These are phyloP conservation scores for Didymella lethalis DNA, from an alignment of 2,329 filamentous ascomycete genomes.

Conservation along the genomic window DNA sequence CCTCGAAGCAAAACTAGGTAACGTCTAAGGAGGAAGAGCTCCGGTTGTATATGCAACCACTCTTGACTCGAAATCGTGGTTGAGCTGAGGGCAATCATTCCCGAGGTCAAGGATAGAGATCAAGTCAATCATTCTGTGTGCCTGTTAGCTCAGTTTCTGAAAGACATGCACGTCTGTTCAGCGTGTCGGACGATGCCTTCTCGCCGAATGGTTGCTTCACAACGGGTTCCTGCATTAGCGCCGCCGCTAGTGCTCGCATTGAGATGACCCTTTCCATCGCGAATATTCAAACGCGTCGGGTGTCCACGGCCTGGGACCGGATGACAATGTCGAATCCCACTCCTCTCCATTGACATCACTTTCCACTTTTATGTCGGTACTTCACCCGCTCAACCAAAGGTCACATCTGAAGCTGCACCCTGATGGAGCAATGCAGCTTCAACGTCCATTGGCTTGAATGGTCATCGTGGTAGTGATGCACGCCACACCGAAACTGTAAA, in stretches of 20 bases:
- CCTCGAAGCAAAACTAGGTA: neutral
- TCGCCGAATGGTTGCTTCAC: no score
- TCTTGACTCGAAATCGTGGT: neutral
- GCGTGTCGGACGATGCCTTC: neutral
- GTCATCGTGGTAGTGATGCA: neutral
- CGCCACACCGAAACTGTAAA: neutral
- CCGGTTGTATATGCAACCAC: neutral
- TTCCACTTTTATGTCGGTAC: neutral
- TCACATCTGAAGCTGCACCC: neutral
- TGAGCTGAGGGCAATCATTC: neutral
- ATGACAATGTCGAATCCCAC: neutral
- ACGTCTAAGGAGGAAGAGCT: neutral
- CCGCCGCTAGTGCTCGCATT: neutral
- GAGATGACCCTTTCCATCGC: neutral
- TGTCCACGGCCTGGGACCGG: neutral
- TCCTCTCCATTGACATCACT: neutral
- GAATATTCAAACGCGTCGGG: neutral
- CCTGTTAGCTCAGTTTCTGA: no score
- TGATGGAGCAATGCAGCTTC: neutral
- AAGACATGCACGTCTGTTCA: neutral
- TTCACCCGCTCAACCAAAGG: neutral
- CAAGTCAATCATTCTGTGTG: neutral
- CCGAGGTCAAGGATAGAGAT: neutral
- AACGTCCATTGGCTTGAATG: neutral
- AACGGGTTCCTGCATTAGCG: conserved; percentile 3